Conservation (phyloP, 192 early-diverging fungal species). For the Coemansia javaensis region DNA sequence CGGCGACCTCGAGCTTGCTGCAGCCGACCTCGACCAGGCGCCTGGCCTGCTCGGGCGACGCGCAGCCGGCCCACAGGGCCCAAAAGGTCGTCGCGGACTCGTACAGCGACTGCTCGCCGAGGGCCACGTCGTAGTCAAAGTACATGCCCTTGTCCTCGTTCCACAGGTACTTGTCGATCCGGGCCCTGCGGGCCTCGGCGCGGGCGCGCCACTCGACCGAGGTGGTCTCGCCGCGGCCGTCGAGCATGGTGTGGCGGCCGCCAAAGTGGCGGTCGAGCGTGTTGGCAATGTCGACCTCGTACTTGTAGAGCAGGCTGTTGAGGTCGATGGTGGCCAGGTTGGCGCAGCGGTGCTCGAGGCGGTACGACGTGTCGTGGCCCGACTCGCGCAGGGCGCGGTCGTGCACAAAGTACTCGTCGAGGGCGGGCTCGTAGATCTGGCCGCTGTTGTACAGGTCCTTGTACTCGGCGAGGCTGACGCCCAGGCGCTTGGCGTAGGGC, state of each 20-base stretch:
- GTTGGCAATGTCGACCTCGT: constrained; percentile 86
- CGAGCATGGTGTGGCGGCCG: constrained; percentile 44
- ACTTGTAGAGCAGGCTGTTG: constrained; percentile 91
- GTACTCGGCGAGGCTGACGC: constrained; percentile 67
- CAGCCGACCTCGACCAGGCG: constrained; percentile 65
- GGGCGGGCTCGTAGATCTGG: constrained; percentile 66
- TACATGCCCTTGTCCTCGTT: constrained; percentile 71
- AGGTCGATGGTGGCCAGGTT: constrained; percentile 91
- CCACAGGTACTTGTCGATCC: constrained; percentile 82
- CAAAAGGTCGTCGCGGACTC: constrained; percentile 87
- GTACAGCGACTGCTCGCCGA: constrained; percentile 64
- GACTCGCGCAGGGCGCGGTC: constrained; percentile 96
- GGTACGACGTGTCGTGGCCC: constrained; percentile 95
- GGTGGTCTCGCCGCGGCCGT: constrained; percentile 39
- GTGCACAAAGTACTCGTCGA: constrained; percentile 96
- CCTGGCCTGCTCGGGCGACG: constrained; percentile 68
- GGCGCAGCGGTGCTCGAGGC: constrained; percentile 86
- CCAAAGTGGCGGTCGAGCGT: constrained; percentile 60
- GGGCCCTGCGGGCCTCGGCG: constrained; percentile 55
- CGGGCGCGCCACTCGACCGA: constrained; percentile 61
- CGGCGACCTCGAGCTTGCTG: constrained; percentile 79
- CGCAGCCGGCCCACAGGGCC: constrained; percentile 89
- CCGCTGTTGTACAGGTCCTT: constrained; percentile 66
- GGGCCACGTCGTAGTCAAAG: constrained; percentile 85
- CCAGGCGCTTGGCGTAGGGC: constrained; percentile 67